phyloP scores from a whole-genome alignment of 2,329 filamentous ascomycete genomes.

The Paracorniculantispora psalliotae region DNA sequence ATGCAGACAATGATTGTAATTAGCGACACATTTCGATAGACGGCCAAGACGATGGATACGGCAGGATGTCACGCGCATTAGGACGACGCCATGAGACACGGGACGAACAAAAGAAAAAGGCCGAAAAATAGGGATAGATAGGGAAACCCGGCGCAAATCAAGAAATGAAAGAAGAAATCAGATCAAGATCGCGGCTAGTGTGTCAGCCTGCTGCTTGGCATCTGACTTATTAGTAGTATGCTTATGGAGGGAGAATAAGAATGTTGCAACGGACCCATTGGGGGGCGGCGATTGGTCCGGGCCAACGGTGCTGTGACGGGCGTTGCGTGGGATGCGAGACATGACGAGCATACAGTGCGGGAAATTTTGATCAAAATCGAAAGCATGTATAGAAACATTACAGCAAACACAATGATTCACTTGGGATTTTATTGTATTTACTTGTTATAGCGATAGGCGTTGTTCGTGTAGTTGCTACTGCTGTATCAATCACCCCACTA shows the following conservation, averaged over 20 bases:
- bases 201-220: constrained; percentile 10
- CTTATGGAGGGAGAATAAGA: constrained; percentile 11
- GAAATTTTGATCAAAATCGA: no score
- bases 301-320: background rate
- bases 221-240: constrained; percentile 11
- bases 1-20: background rate
- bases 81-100: constrained; percentile 4
- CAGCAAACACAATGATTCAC: no score
- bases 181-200: constrained; percentile 3
- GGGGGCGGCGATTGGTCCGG: constrained; percentile 1
- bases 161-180: background rate
- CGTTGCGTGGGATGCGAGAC: no score
- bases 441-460: no score
- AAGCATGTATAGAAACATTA: no score
- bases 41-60: background rate
- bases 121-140: background rate
- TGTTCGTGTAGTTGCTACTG: no score
- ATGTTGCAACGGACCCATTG: constrained; percentile 11
- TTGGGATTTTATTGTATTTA: no score
- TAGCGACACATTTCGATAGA: background rate
- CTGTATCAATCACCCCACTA: no score
- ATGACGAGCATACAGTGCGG: no score
- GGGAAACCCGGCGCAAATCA: background rate
- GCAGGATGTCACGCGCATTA: background rate
- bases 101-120: background rate